Conservation (phyloP, 2,329 filamentous ascomycete species). For the Aspergillus aculeatinus region DNA sequence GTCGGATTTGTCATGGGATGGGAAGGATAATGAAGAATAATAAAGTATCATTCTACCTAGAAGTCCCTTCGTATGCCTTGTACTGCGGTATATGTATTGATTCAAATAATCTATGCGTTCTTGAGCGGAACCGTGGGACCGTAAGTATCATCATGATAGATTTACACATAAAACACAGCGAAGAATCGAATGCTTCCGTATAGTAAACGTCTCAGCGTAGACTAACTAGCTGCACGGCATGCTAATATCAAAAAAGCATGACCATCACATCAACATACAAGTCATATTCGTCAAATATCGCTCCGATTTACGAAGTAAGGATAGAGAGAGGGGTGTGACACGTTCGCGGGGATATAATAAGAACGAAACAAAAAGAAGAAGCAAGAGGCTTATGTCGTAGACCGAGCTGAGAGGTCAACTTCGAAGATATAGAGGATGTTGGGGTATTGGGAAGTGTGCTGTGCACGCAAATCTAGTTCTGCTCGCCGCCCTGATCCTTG, state of each 20-base stretch:
- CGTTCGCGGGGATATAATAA: not conserved
- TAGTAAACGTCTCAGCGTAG: not conserved
- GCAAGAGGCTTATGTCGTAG: not conserved
- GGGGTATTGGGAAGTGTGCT: not conserved
- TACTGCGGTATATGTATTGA: not conserved
- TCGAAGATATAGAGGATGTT: not conserved
- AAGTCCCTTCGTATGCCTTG: not conserved
- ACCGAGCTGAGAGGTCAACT: no score
- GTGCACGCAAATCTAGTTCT: conserved; percentile 31
- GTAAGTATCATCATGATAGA: no score
- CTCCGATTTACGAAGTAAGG: no score
- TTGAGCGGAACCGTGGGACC: no score
- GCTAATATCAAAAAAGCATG: not conserved
- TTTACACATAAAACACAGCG: not conserved
- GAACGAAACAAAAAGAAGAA: not conserved
- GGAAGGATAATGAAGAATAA: not conserved
- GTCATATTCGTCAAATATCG: conserved; percentile 1
- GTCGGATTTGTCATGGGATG: not conserved
- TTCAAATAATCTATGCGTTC: no score
- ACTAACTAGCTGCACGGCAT: not conserved
- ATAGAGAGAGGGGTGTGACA: conserved; percentile 3
- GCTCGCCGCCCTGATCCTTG: conserved; percentile 67
- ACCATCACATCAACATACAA: not conserved
- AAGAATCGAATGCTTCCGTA: not conserved
- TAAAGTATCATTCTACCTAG: not conserved